A percentile compares a stretch with the other conserved stretches of the same genome.
Evolutionary conservation across 2,329 filamentous ascomycete genomes (phyloP).

Genomic region (Trichoderma atrobrunneum): DNA sequence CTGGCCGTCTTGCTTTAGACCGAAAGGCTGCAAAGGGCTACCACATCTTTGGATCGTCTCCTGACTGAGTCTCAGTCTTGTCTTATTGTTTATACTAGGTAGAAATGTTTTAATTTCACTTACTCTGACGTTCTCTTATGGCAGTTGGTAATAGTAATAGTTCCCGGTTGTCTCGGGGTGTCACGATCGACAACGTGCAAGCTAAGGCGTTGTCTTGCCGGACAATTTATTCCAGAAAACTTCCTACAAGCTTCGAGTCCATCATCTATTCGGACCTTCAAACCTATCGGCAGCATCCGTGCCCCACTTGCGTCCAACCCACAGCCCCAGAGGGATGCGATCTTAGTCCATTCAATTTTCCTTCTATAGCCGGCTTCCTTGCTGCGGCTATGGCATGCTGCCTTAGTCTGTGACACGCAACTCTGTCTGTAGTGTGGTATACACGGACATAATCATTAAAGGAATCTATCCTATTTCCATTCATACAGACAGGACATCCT

Average conservation of each 20-base stretch:
- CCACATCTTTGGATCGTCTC: not conserved
- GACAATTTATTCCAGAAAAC: not conserved
- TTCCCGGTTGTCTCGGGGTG: not conserved
- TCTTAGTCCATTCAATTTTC: not conserved
- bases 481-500: not conserved
- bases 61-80: not conserved
- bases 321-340: not conserved
- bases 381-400: not conserved
- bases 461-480: too few relatives aligned
- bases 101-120: not conserved
- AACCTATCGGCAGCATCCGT: not conserved
- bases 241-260: not conserved
- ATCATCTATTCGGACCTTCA: not conserved
- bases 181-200: not conserved
- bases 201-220: not conserved
- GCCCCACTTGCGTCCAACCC: not conserved
- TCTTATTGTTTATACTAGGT: not conserved
- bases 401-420: not conserved
- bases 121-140: not conserved
- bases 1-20: not conserved
- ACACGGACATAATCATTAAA: not conserved
- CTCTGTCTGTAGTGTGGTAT: not conserved
- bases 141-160: not conserved
- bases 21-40: not conserved
- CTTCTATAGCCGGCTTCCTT: not conserved